Conservation (phyloP, 441 rosid genomes). For the Pelargonium cotyledonis region DNA sequence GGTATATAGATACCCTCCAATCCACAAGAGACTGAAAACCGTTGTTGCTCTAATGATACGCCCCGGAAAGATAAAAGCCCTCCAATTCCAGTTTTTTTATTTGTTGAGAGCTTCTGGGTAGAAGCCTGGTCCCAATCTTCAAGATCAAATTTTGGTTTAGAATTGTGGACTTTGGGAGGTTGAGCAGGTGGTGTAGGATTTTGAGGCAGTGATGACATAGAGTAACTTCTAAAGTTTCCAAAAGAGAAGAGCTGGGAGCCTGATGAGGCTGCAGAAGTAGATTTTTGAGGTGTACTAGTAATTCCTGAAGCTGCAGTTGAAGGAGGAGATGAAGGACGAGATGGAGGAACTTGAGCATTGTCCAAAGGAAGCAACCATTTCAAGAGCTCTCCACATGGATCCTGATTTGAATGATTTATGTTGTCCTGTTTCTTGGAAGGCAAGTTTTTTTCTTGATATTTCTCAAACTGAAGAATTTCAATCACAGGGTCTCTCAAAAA, state of each 20-base stretch:
- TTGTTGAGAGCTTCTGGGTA: conserved; percentile 38
- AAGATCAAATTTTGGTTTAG: conserved; percentile 70
- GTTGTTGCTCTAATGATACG: conserved; percentile 73
- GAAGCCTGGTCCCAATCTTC: conserved; percentile 75
- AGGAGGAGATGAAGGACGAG: conserved; percentile 57
- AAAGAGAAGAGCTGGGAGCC: conserved; percentile 87
- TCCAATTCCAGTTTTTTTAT: conserved; percentile 47
- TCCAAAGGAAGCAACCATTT: conserved; percentile 98
- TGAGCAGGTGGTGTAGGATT: conserved; percentile 48
- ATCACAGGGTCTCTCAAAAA: conserved; percentile 69
- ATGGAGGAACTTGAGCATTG: conserved; percentile 50
- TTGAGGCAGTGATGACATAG: conserved; percentile 96
- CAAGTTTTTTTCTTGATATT: conserved; percentile 39
- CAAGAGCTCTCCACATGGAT: conserved; percentile 72
- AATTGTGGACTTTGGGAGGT: conserved; percentile 53
- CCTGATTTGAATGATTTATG: conserved; percentile 34
- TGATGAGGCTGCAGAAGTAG: background rate
- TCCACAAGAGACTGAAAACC: conserved; percentile 95
- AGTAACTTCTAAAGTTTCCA: conserved; percentile 87
- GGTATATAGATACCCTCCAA: conserved; percentile 89
- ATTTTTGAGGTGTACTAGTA: background rate
- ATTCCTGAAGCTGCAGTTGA: conserved; percentile 30
- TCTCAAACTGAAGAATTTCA: conserved; percentile 97
- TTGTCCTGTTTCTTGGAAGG: conserved; percentile 34
- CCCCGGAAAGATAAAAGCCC: conserved; percentile 83